Conservation (phyloP, 148 eudicot genomes). For the Vaccinium darrowii region DNA sequence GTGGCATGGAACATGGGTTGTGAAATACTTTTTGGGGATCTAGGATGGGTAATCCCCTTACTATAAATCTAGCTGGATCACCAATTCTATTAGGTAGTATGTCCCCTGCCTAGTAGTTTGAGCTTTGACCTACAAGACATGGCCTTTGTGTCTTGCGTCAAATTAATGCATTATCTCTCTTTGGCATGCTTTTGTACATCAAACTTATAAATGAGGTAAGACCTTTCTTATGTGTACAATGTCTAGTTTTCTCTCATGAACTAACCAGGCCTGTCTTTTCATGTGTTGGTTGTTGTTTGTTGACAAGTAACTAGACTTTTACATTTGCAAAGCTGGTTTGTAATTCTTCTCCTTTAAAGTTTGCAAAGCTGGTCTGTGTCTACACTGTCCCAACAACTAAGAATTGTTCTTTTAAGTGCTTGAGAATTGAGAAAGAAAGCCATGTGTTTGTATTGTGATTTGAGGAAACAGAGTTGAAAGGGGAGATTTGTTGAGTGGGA, state of each 20-base stretch:
- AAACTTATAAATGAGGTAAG: background rate
- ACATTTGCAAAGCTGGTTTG: background rate
- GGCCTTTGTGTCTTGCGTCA: background rate
- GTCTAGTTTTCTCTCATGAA: background rate
- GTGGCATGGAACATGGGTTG: no score
- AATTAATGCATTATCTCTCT: background rate
- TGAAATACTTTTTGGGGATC: no score
- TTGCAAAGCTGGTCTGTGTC: no score
- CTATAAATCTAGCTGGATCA: background rate
- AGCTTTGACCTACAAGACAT: background rate
- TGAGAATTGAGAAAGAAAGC: no score
- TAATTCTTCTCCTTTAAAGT: background rate
- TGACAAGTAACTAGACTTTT: background rate
- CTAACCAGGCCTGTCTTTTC: background rate
- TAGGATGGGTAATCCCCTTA: background rate
- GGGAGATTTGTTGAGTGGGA: no score
- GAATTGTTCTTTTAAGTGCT: no score
- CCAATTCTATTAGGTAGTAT: background rate
- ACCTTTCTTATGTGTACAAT: background rate
- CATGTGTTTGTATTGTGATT: no score
- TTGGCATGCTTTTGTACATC: background rate
- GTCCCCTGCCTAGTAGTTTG: background rate
- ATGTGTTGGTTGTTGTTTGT: background rate
- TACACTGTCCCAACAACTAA: no score
- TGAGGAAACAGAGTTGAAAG: no score